phyloP scores from a whole-genome alignment of 2,329 filamentous ascomycete genomes.

The Penicillium sp. region DNA sequence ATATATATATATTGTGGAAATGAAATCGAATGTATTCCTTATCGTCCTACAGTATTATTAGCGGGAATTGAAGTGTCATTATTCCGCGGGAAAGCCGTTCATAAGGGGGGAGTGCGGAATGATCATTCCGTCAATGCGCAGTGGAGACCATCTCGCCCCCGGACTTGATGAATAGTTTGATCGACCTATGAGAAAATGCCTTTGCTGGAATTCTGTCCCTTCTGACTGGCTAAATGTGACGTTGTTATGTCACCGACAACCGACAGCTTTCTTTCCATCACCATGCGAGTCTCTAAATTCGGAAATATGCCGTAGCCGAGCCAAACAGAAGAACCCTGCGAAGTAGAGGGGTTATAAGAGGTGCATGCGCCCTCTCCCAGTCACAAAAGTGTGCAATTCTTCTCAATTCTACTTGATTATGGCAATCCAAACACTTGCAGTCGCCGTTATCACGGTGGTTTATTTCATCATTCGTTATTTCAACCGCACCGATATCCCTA shows the following conservation, averaged over 20 bases:
- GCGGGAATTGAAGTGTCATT: background rate
- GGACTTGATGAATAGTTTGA: background rate
- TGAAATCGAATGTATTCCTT: too few species aligned
- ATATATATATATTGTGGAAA: too few species aligned
- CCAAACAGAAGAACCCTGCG: background rate
- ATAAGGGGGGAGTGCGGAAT: slow-evolving; percentile 12
- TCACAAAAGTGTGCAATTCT: background rate
- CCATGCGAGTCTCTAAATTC: background rate
- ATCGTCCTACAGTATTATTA: background rate
- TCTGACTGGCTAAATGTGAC: background rate
- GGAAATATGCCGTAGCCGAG: slow-evolving; percentile 9
- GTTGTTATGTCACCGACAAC: background rate
- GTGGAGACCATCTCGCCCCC: background rate
- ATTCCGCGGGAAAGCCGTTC: background rate
- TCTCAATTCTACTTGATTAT: slow-evolving; percentile 15
- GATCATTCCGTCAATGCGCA: slow-evolving; percentile 2
- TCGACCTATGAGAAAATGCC: background rate
- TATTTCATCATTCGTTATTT: slow-evolving; percentile 46
- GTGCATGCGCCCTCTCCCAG: slow-evolving; percentile 8
- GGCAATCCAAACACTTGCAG: slow-evolving; percentile 32
- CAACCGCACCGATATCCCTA: slow-evolving; percentile 56
- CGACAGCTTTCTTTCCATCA: background rate
- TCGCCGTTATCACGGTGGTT: slow-evolving; percentile 38
- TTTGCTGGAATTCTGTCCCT: slow-evolving; percentile 1
- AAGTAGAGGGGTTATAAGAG: slow-evolving; percentile 10